Evolutionary conservation across 768 basidiomycete genomes (phyloP), one percentile per base, ranked within the genome.

Genomic region (Lactarius pseudohatsudake): DNA sequence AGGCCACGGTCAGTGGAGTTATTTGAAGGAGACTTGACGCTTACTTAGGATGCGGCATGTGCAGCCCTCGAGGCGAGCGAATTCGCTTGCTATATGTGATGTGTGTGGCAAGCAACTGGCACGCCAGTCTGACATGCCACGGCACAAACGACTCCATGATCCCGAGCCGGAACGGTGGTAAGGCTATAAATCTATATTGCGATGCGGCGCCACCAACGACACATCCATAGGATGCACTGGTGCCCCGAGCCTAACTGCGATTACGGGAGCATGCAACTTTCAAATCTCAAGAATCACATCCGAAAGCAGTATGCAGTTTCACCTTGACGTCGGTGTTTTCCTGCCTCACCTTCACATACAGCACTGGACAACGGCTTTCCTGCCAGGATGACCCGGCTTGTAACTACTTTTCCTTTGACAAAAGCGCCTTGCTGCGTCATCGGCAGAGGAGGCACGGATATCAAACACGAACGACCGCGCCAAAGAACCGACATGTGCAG

Each of bases 131-230:
- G 72, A 73, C 56, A 62, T 73, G 45, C 58, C 70, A 22, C 72
- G 72, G 13, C 72, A 73, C 64, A 73, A 73, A 64, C 65, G 64
- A 55, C 57, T 65, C 22, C 72, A 73, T 47, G 59, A 66, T 22
- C 57, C 66, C 41, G 50, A 66, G 8, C 70, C 70, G 28, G 65
- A 69, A 53, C 56, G 65, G 28, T 66, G 65, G 65, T 66, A 26
- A 62, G 65, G 40, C 53, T 54, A 9, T 28, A 43, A 41, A 61
- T 4, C 20, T 69, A 68, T 47, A 26, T 32, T 7, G 40, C 11
- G 30, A 18, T 30, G 38, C 54, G 41, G 22, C 50, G 16, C 36
- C 47, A 30, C 62, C 54, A 30, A 67, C 34, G 9, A 18, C n/a
- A 40, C 41, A 56, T 53, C 38, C 26, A 9, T 45, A 67, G 66